Base-by-base conservation (phyloP, 305 asterid species). In the Fraxinus albicans region DNA sequence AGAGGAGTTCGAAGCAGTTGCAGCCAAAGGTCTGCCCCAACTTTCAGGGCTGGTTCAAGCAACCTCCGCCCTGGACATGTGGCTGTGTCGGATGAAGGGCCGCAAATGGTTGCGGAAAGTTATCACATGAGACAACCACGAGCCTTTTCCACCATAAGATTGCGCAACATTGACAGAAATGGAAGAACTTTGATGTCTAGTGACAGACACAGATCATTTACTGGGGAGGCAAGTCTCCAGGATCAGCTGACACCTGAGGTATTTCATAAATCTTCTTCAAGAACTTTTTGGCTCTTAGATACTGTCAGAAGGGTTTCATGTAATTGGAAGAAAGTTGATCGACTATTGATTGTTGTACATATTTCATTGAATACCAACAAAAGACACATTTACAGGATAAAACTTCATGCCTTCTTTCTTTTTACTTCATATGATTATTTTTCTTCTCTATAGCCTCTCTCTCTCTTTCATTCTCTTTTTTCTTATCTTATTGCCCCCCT, bases 1-100 rank as follows among this genome's bases (percentile, higher is more conserved):
- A 87, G 96, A 88, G 97, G 92, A 83, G 84, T 86, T 69, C 89
- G 91, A 81, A 91, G 86, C 86, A 89, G 89, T 79, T 86, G 88
- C 80, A 86, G 84, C 79, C 92, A 88, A 84, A 87, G 93, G 85
- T 87, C 92, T 73, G 67, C 79, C 80, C 92, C 93, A 77, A 76
- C 87, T 81, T 84, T 85, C 79, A 79, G 93, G 90, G 87, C 90
- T 83, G 83, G 93, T 27, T 91, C 97, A 60, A 90, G 92, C 88
- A 89, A 82, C 84, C 82, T 81, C 84, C 91, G 78, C 60, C 86
- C 86, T 27, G 95, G 93, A 78, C 91, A 84, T 83, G 83, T 83
- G 70, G 87, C 86, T 81, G 80, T 89, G 65, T 69, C 90, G 78
- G 91, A 89, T 70, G 97, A 93, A 75, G 94, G 92, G 82, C 79